Conservation (phyloP, 495 filamentous ascomycete genomes). For the Choiromyces venosus region DNA sequence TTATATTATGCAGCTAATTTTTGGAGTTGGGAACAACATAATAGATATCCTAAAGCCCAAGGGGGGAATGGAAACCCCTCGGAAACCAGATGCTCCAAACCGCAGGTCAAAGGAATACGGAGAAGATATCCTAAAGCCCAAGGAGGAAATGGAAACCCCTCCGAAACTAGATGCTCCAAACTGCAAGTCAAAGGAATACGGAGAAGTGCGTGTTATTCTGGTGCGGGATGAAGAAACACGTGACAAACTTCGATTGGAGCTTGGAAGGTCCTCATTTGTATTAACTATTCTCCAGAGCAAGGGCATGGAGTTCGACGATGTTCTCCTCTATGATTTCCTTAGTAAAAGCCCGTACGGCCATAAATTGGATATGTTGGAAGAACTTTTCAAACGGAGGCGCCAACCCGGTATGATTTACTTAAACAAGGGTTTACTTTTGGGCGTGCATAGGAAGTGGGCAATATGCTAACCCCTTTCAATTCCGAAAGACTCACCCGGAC, state of each 20-base stretch:
- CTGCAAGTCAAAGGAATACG: constrained; percentile 42
- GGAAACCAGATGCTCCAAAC: constrained; percentile 33
- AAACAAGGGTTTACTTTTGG: no score
- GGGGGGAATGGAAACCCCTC: constrained; percentile 40
- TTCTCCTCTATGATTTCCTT: constrained; percentile 37
- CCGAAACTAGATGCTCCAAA: background rate
- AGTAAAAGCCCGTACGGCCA: constrained; percentile 11
- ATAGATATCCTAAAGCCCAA: constrained; percentile 17
- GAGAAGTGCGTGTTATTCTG: constrained; percentile 48
- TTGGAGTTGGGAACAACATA: no score
- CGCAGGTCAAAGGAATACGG: constrained; percentile 38
- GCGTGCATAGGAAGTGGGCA: background rate
- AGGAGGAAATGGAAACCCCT: no score
- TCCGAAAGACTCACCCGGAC: background rate
- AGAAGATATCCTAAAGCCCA: no score
- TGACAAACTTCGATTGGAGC: constrained; percentile 7
- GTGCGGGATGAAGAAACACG: constrained; percentile 43
- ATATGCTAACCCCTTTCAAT: constrained; percentile 1
- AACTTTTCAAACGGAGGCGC: no score
- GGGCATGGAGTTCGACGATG: constrained; percentile 49
- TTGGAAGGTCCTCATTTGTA: constrained; percentile 43
- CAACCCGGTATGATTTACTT: background rate
- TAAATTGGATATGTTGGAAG: constrained; percentile 11
- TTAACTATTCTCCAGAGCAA: constrained; percentile 48
- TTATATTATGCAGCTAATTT: no score